Evolutionary conservation across 106 monocot species (phyloP).

Genomic region (Dendrobium huoshanense): DNA sequence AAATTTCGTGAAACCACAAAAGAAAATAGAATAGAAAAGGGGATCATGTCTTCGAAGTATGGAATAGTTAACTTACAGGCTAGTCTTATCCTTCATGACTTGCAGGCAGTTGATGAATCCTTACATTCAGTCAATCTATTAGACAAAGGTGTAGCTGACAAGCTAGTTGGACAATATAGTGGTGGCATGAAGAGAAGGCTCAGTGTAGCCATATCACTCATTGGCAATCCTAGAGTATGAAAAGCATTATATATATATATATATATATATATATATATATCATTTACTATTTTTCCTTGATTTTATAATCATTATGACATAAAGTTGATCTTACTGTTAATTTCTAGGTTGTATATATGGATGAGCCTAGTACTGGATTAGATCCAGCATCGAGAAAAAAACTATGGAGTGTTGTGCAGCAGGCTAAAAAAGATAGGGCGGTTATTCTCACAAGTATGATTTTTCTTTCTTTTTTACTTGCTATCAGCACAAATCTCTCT

Average conservation of each 20-base stretch:
- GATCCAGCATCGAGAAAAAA: slow-evolving; percentile 35
- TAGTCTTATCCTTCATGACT: background rate
- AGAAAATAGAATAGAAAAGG: too few relatives aligned
- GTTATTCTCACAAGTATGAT: slow-evolving; percentile 31
- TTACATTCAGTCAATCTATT: slow-evolving; percentile 34
- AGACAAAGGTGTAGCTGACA: slow-evolving; percentile 20
- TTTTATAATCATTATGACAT: background rate
- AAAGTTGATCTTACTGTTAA: background rate
- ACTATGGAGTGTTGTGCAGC: slow-evolving; percentile 24
- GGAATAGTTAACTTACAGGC: background rate
- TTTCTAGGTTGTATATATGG: slow-evolving; percentile 38
- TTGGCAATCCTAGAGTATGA: slow-evolving; percentile 41
- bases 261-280: background rate
- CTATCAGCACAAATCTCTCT: background rate
- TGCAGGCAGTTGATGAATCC: slow-evolving; percentile 55
- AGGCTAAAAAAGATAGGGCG: slow-evolving; percentile 20
- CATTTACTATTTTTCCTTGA: background rate
- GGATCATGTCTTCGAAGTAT: background rate
- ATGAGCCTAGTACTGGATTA: slow-evolving; percentile 40
- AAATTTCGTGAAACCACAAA: too few relatives aligned
- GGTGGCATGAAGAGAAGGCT: slow-evolving; percentile 73
- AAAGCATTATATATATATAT: background rate
- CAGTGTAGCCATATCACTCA: slow-evolving; percentile 59
- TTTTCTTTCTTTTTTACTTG: background rate
- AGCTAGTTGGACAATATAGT: slow-evolving; percentile 33